phyloP scores from a whole-genome alignment of 1,139 yeast genomes.

The Lodderomyces oxycetoniae region DNA sequence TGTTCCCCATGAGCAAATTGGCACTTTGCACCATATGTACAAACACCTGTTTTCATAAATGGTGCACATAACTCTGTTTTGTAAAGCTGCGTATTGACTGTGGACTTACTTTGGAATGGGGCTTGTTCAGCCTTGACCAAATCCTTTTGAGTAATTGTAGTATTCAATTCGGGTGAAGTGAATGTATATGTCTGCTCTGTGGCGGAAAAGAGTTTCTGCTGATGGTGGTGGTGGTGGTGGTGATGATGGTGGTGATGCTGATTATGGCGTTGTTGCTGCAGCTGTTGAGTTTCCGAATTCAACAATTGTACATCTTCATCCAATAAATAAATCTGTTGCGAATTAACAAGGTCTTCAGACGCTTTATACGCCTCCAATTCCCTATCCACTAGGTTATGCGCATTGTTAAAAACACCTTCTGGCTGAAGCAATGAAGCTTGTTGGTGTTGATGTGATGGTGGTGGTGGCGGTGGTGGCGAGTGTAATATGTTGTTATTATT shows the following conservation, averaged over 20 bases:
- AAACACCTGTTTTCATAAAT: conserved; percentile 63
- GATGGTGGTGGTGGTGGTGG: conserved; percentile 5
- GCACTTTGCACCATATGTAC: conserved; percentile 89
- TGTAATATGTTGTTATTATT: background rate
- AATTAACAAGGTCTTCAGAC: background rate
- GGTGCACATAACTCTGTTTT: conserved; percentile 89
- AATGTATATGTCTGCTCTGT: background rate
- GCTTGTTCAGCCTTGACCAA: conserved; percentile 23
- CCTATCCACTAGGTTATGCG: background rate
- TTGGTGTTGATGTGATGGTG: conserved; percentile 1
- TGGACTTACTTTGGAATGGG: conserved; percentile 8
- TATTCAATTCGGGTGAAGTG: no score
- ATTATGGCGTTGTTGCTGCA: conserved; percentile 1
- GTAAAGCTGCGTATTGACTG: conserved; percentile 67
- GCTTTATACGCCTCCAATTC: background rate
- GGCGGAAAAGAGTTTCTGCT: conserved; percentile 1
- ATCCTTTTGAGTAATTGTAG: conserved; percentile 14
- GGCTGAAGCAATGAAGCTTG: background rate
- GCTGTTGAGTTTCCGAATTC: conserved; percentile 1
- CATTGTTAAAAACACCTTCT: no score
- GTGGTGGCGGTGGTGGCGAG: background rate
- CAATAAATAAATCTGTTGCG: conserved; percentile 4
- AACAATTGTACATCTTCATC: conserved; percentile 3
- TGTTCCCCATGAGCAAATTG: conserved; percentile 89
- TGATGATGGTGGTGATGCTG: conserved; percentile 1